A percentile compares a stretch with the other conserved stretches of the same genome.
phyloP scores from a whole-genome alignment of 768 basidiomycete species.

The Russula brevipes region DNA sequence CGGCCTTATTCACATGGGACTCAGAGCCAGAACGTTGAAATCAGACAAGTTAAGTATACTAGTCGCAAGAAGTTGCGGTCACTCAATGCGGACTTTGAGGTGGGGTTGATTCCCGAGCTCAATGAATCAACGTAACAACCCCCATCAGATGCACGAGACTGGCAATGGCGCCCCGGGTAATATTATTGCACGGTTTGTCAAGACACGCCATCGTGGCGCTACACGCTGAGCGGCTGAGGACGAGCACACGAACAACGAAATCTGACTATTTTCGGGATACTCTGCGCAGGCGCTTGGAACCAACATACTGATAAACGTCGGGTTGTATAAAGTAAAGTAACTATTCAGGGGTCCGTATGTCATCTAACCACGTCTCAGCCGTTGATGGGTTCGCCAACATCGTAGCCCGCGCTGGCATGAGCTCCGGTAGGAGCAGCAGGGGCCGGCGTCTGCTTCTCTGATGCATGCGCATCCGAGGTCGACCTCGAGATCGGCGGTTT shows the following conservation, averaged over 20 bases:
- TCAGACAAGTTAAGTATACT: too few species aligned
- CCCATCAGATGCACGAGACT: too few species aligned
- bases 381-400: neutral
- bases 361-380: neutral
- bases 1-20: neutral
- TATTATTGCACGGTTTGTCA: too few species aligned
- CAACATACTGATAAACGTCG: neutral
- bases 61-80: too few species aligned
- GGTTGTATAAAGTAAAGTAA: neutral
- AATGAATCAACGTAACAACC: too few species aligned
- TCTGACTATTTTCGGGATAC: neutral
- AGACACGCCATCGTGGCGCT: too few species aligned
- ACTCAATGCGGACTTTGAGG: conserved; percentile 12
- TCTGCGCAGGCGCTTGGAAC: neutral
- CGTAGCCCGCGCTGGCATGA: conserved; percentile 4
- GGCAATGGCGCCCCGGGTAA: too few species aligned
- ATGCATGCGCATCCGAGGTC: neutral
- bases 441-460: neutral
- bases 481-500: neutral
- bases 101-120: neutral
- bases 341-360: neutral
- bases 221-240: too few species aligned
- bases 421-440: neutral
- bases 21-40: neutral
- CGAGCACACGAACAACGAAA: neutral